Conservation (phyloP, 2,329 filamentous ascomycete genomes). For the Calycina herbarum region DNA sequence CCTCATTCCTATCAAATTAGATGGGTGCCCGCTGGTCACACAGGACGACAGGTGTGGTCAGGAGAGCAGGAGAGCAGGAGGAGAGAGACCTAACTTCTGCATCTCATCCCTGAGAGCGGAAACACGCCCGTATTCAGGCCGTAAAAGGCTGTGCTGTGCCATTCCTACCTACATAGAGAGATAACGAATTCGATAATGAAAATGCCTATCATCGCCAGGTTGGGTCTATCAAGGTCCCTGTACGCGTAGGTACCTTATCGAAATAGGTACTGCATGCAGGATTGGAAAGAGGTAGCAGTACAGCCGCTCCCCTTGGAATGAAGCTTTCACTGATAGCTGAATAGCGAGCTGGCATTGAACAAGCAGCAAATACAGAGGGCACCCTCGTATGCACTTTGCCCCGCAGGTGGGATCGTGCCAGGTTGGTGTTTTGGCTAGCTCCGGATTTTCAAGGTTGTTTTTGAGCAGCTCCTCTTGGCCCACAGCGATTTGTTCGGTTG, state of each 20-base stretch:
- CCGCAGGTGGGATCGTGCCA: not conserved
- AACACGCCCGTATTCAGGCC: not conserved
- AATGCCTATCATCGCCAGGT: not conserved
- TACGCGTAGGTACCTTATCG: not conserved
- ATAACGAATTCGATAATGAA: slow-evolving; percentile 1
- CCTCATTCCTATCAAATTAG: slow-evolving; percentile 8
- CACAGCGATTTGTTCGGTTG: too few species aligned
- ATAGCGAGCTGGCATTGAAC: too few species aligned
- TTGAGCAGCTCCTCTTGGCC: not conserved
- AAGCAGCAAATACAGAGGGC: too few species aligned
- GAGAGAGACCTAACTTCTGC: not conserved
- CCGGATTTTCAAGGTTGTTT: slow-evolving; percentile 4
- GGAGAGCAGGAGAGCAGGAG: not conserved
- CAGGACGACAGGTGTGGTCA: not conserved
- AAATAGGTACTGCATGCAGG: not conserved
- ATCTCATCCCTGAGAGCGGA: not conserved
- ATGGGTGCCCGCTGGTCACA: not conserved
- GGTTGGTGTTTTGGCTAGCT: not conserved
- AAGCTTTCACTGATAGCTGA: too few species aligned
- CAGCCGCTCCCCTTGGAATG: not conserved
- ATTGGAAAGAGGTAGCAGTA: not conserved
- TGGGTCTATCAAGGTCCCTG: not conserved
- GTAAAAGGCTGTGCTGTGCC: not conserved
- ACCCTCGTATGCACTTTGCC: not conserved
- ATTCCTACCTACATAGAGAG: not conserved